A percentile compares a stretch with the other conserved stretches of the same genome.
phyloP scores from a whole-genome alignment of 1,284 basidiomycete genomes.

The Puccinia hordei region DNA sequence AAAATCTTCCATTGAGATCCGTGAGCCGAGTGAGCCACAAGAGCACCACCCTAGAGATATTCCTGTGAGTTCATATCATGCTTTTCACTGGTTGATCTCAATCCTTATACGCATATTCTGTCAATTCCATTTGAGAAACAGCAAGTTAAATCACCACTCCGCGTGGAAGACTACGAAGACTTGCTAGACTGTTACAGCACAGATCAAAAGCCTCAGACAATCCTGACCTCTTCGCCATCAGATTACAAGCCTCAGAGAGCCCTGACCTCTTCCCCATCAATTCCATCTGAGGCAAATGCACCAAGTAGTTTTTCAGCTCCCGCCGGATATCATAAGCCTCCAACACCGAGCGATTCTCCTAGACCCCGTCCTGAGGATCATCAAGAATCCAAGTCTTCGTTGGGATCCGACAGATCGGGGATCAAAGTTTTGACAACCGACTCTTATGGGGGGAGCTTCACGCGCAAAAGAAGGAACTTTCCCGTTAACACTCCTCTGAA shows the following conservation, averaged over 20 bases:
- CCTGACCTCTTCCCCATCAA: neutral
- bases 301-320: neutral
- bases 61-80: neutral
- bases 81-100: neutral
- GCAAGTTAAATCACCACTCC: neutral
- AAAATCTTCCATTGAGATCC: neutral
- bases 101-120: neutral
- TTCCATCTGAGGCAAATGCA: neutral
- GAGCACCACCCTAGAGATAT: neutral
- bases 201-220: neutral
- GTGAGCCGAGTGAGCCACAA: neutral
- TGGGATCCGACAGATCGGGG: neutral
- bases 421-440: neutral
- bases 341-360: neutral
- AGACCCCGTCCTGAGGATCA: neutral
- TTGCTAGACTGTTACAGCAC: constrained; percentile 9
- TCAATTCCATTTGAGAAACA: neutral
- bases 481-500: neutral
- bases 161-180: constrained; percentile 5
- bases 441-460: constrained; percentile 8
- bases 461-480: neutral
- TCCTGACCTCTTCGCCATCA: too few species aligned
- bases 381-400: neutral
- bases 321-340: neutral
- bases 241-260: neutral